phyloP scores from a whole-genome alignment of 257 asterid species.

The Solanum paucissectum region DNA sequence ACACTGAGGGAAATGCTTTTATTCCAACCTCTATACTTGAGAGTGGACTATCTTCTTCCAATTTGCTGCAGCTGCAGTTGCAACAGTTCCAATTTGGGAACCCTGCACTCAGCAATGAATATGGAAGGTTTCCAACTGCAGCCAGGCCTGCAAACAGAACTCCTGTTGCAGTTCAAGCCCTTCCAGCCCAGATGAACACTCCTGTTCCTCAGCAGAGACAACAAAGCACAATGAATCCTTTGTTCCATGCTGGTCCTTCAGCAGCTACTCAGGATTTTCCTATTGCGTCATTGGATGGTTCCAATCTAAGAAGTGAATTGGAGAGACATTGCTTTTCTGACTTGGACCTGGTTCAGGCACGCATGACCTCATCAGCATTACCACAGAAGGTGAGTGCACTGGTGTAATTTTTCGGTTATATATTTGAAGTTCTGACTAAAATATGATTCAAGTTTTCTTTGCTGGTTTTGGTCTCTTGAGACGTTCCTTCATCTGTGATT shows the following conservation, averaged over 20 bases:
- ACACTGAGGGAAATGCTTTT: slow-evolving; percentile 20
- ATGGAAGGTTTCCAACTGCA: slow-evolving; percentile 29
- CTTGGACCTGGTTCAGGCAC: slow-evolving; percentile 19
- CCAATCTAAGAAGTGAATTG: not conserved
- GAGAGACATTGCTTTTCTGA: slow-evolving; percentile 13
- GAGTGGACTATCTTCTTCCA: slow-evolving; percentile 20
- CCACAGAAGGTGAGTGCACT: slow-evolving; percentile 20
- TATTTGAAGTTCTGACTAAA: not conserved
- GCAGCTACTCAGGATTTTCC: slow-evolving; percentile 32
- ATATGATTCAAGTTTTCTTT: not conserved
- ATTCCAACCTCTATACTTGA: slow-evolving; percentile 20
- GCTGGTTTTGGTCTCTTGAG: not conserved
- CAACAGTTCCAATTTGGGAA: slow-evolving; percentile 37
- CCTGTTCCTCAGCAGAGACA: slow-evolving; percentile 25
- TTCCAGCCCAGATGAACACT: slow-evolving; percentile 43
- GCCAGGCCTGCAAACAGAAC: slow-evolving; percentile 34
- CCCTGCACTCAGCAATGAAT: slow-evolving; percentile 22
- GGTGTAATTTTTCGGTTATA: slow-evolving; percentile 11
- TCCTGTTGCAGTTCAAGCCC: slow-evolving; percentile 55
- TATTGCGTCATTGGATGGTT: slow-evolving; percentile 6
- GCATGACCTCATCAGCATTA: slow-evolving; percentile 19
- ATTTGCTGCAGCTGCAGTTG: slow-evolving; percentile 21
- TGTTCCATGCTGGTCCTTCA: slow-evolving; percentile 13
- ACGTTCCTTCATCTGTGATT: not conserved
- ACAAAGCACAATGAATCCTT: slow-evolving; percentile 4